Evolutionary conservation across 768 basidiomycete genomes (phyloP), one percentile per base, ranked within the genome.

Genomic region (Omphalotus guepiniiformis): DNA sequence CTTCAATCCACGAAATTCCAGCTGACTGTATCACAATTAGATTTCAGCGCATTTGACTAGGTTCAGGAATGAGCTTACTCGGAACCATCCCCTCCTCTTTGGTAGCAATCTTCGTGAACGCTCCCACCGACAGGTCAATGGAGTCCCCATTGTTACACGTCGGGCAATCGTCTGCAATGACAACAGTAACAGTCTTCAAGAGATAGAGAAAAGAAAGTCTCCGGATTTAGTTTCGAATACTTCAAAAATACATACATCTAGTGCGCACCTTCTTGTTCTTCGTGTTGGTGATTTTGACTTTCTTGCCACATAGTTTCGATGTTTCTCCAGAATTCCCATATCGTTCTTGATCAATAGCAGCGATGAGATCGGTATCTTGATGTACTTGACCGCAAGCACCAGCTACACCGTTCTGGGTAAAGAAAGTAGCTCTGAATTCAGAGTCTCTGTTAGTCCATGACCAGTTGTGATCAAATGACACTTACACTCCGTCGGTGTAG

Each of bases 151-250:
- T 68, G 0, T 47, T 29, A 60, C 82, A 83, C n/a, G 73, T 70
- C n/a, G 79, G 79, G 64, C 82, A 84, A 34, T 66, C 71, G 48
- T 82, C 80, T 12, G 69, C 76, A 40, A 85, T 63, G n/a, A 63
- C 68, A 28, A 73, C 81, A 4, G 28, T 47, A n/a, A 39, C 46
- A 30, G 38, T 39, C 46, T 47, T 9, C 8, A 13, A 26, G 28
- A 23, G 23, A 9, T 18, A 28, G 3, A 8, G 27, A 13, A 29
- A 12, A 9, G 19, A 4, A 18, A 6, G 22, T 47, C 4, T 27
- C n/a, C n/a, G 13, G 13, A 18, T 21, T 18, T 13, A 32, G 19
- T 32, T 32, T 29, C n/a, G 12, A 2, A 12, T 18, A 18, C 12
- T 41, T 26, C 41, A 30, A 30, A 13, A n/a, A 25, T 6, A 1